Conservation (phyloP, 257 asterid genomes). For the Nicotiana attenuata region DNA sequence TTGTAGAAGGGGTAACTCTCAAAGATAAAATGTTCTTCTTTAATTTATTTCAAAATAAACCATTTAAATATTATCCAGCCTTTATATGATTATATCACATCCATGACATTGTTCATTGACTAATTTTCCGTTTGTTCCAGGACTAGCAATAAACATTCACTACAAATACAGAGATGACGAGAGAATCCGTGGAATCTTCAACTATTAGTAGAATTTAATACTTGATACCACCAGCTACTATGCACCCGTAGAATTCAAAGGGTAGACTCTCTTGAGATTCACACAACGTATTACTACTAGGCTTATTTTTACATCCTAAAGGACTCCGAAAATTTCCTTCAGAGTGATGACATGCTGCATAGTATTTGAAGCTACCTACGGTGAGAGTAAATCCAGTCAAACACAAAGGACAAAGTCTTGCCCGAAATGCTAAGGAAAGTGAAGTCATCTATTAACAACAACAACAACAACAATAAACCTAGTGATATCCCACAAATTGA, state of each 20-base stretch:
- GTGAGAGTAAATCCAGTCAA: background rate
- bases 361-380: background rate
- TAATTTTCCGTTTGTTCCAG: background rate
- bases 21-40: background rate
- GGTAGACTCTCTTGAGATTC: background rate
- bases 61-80: background rate
- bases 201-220: background rate
- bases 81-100: background rate
- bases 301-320: background rate
- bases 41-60: background rate
- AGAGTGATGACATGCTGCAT: background rate
- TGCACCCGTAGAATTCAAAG: background rate
- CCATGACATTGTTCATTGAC: background rate
- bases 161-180: background rate
- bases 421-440: background rate
- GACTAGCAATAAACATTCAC: background rate
- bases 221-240: background rate
- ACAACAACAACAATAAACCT: too few species aligned
- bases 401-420: background rate
- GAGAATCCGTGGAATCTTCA: background rate
- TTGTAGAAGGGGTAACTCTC: background rate
- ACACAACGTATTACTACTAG: background rate
- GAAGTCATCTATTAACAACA: background rate
- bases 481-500: too few species aligned
- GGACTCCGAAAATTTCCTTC: background rate